These are phyloP conservation scores for Pythium guiyangense DNA, from an alignment of 352 stramenopile species.

Conservation along the genomic window DNA sequence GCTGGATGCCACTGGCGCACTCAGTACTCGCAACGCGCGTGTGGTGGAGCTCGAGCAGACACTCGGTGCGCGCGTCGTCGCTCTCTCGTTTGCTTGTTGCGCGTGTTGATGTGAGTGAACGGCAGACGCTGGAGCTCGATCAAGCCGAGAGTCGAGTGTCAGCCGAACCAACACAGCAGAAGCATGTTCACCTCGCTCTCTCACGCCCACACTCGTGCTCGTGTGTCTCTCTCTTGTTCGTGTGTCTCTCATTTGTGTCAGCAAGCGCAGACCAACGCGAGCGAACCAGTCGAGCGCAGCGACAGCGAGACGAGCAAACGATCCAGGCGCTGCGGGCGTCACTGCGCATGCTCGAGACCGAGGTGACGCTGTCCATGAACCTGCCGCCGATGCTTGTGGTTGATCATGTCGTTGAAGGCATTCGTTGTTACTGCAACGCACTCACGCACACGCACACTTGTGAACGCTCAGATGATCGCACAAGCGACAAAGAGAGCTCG, in stretches of 20 bases:
- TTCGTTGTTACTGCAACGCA: background rate
- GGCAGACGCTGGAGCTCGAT: background rate
- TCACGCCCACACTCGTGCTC: too few species aligned
- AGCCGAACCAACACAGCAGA: too few species aligned
- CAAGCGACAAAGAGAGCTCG: too few species aligned
- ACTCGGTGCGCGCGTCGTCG: constrained; percentile 2
- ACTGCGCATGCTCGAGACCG: constrained; percentile 2
- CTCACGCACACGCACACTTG: background rate
- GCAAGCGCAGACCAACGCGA: background rate
- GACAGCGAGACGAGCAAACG: constrained; percentile 5
- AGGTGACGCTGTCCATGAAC: background rate
- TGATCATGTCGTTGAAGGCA: background rate
- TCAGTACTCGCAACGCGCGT: background rate
- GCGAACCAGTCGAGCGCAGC: background rate
- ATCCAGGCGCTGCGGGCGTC: constrained; percentile 4
- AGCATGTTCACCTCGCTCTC: too few species aligned
- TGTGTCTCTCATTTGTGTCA: too few species aligned
- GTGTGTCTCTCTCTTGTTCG: too few species aligned
- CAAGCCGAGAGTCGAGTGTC: constrained; percentile 1
- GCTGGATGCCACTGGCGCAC: too few species aligned
- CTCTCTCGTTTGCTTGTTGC: too few species aligned
- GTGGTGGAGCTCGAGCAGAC: constrained; percentile 5
- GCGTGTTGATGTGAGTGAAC: too few species aligned
- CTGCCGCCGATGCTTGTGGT: too few species aligned
- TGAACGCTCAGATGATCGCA: too few species aligned